Evolutionary conservation across 1,139 yeast genomes (phyloP), one percentile per base, ranked within the genome.

Genomic region (Pichia sp.): DNA sequence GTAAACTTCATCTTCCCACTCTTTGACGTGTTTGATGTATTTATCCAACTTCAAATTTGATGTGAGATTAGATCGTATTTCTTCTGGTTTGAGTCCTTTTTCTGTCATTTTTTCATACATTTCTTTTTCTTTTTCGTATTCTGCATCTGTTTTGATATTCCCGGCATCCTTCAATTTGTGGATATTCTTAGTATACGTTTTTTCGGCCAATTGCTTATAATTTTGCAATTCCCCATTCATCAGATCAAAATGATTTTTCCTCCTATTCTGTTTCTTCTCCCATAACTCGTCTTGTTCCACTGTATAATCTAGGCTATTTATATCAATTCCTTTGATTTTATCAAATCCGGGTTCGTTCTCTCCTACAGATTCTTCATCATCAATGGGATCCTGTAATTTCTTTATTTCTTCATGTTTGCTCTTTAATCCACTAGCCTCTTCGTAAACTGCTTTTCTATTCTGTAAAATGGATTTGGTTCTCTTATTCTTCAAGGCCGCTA

Each of bases 261-360:
- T 66, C 31, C 52, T 54, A 35, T 59, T 61, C 43, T 65, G 62
- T 50, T 68, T 72, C 36, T 62, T 64, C 29, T 76, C 75, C 92
- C 94, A 85, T 44, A 69, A 67, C 53, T 81, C 86, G 44, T 79
- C 73, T 45, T 86, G 85, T 46, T 77, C 81, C 3, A 84, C 73
- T 0, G 86, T 73, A 67, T 84, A 85, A 42, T 73, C 75, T 69
- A 84, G 28, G 6, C 23, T 29, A n/a, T 27, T 65, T 4, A 75
- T 73, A 42, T 73, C 66, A 40, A 64, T 55, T 23, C 77, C 60
- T 28, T 70, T 72, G 48, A 60, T 64, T 29, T 65, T 65, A 68
- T 28, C 60, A 61, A 46, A 48, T 62, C 61, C 4, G 65, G 67
- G 6, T 72, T 64, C 50, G 72, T 75, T n/a, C 61, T 61, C 2